Percentiles rank a stretch among this genome's conserved stretches.
These are phyloP conservation scores for Evernia prunastri DNA, from an alignment of 495 filamentous ascomycete species.

Conservation along the genomic window DNA sequence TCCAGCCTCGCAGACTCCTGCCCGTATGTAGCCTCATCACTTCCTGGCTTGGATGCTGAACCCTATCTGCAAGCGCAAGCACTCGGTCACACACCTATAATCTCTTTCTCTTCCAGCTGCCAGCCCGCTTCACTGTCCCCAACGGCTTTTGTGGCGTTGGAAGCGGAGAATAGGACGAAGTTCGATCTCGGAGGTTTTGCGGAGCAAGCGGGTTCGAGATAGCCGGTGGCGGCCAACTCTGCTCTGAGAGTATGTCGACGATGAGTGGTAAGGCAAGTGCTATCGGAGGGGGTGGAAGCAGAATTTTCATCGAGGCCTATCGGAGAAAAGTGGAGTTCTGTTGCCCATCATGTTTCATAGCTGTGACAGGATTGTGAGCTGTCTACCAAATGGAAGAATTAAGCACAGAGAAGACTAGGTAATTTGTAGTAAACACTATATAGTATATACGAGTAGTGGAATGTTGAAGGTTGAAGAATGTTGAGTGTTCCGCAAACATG, in stretches of 20 bases:
- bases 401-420: too few species aligned
- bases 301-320: neutral
- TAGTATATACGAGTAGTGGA: neutral
- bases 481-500: constrained; percentile 9
- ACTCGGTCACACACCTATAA: neutral
- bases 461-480: neutral
- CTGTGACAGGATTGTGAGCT: neutral
- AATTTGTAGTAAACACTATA: too few species aligned
- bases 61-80: neutral
- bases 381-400: neutral
- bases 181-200: neutral
- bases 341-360: too few species aligned
- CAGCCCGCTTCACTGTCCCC: neutral
- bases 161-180: neutral
- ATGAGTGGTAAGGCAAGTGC: neutral
- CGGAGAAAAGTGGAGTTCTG: neutral
- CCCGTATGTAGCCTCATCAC: neutral
- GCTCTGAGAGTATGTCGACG: neutral
- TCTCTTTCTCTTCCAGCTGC: neutral
- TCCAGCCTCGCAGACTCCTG: neutral
- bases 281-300: neutral
- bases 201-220: neutral
- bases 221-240: neutral
- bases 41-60: neutral
- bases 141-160: neutral